phyloP scores from a whole-genome alignment of 2,329 filamentous ascomycete species.

The Didymella pomorum region DNA sequence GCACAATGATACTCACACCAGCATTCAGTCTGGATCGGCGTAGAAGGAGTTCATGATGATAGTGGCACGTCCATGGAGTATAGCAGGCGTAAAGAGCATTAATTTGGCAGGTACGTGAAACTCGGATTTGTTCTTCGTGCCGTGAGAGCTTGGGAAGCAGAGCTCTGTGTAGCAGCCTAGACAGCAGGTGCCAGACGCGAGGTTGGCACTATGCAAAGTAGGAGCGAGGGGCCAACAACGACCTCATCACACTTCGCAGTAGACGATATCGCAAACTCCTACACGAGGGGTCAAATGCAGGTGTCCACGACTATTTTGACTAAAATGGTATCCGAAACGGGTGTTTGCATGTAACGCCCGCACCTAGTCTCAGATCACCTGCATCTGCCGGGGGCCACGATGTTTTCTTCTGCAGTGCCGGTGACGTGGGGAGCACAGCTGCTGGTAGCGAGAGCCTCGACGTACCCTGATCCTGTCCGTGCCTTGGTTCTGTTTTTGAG shows the following conservation, averaged over 20 bases:
- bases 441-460: neutral
- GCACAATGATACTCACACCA: neutral
- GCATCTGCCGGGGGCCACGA: conserved; percentile 13
- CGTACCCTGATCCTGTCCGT: conserved; percentile 1
- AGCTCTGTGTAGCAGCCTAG: neutral
- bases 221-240: conserved; percentile 8
- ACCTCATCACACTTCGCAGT: neutral
- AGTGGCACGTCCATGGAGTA: neutral
- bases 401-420: conserved; percentile 16
- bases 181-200: neutral
- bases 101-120: neutral
- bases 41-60: neutral
- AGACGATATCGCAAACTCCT: neutral
- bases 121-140: too few relatives aligned
- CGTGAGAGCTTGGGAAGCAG: neutral
- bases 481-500: conserved; percentile 4
- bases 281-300: neutral
- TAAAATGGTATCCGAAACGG: neutral
- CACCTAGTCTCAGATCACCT: conserved; percentile 14
- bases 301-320: neutral
- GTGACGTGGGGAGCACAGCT: conserved; percentile 13
- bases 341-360: conserved; percentile 6
- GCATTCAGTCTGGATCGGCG: neutral
- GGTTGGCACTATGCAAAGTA: conserved; percentile 1
- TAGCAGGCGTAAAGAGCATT: neutral